Evolutionary conservation across 306 rosid species (phyloP).

Genomic region (Datisca glomerata): DNA sequence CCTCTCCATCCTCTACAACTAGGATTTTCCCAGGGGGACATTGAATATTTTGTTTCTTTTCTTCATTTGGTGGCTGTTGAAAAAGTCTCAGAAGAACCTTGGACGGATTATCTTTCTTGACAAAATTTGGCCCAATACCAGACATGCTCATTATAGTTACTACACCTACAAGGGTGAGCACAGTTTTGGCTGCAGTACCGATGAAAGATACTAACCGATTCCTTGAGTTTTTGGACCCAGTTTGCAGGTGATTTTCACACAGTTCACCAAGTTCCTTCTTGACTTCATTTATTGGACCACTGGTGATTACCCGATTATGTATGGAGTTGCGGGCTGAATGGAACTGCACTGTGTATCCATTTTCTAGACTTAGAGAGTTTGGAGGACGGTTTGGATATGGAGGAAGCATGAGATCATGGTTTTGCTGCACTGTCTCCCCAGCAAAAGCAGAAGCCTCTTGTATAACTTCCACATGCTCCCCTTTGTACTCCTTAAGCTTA

Average conservation of each 20-base stretch:
- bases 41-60: constrained; percentile 13
- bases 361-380: constrained; percentile 27
- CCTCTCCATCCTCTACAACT: constrained; percentile 61
- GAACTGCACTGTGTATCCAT: constrained; percentile 30
- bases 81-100: constrained; percentile 21
- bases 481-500: constrained; percentile 71
- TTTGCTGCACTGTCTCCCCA: constrained; percentile 70
- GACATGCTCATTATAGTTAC: constrained; percentile 55
- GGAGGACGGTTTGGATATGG: constrained; percentile 74
- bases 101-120: constrained; percentile 19
- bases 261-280: constrained; percentile 22
- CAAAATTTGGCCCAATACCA: constrained; percentile 51
- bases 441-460: constrained; percentile 84
- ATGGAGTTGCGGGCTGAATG: constrained; percentile 29
- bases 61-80: constrained; percentile 24
- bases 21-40: constrained; percentile 78
- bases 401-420: constrained; percentile 74
- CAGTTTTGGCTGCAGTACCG: constrained; percentile 50
- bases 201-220: constrained; percentile 36
- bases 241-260: constrained; percentile 19
- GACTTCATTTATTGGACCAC: constrained; percentile 21
- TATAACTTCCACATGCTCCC: constrained; percentile 70
- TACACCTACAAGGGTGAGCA: constrained; percentile 55
- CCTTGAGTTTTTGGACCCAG: constrained; percentile 25
- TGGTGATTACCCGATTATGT: constrained; percentile 37